phyloP scores from a whole-genome alignment of 129 eudicot genomes.

The Apium graveolens region DNA sequence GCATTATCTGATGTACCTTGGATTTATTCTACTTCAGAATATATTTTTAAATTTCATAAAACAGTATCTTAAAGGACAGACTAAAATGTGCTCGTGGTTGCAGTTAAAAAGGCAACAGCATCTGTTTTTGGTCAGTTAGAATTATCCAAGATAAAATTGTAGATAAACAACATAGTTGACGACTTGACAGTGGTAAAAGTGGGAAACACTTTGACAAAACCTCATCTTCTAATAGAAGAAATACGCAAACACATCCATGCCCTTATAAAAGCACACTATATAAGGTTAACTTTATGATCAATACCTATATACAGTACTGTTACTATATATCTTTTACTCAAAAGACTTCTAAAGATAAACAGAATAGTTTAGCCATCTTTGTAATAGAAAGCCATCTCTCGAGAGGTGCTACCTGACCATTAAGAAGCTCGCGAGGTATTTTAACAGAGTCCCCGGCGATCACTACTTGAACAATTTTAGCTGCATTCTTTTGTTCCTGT shows the following conservation, averaged over 20 bases:
- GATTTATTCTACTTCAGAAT: neutral
- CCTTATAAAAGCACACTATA: neutral
- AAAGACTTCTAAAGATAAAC: neutral
- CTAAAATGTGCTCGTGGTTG: neutral
- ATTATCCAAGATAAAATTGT: neutral
- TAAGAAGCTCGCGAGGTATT: constrained; percentile 49
- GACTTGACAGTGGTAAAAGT: neutral
- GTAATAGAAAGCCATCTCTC: neutral
- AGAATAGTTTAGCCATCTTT: neutral
- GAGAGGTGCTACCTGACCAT: constrained; percentile 56
- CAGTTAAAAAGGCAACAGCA: neutral
- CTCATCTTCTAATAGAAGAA: neutral
- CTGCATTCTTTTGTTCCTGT: constrained; percentile 82
- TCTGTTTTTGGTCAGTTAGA: neutral
- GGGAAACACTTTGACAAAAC: neutral
- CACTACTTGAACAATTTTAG: constrained; percentile 88
- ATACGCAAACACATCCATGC: neutral
- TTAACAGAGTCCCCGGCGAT: constrained; percentile 87
- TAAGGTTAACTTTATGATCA: neutral
- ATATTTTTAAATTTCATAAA: neutral
- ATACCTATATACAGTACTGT: neutral
- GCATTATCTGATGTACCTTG: neutral
- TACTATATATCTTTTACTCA: neutral
- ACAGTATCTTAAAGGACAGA: neutral
- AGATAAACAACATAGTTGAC: neutral